phyloP scores from a whole-genome alignment of 2,329 filamentous ascomycete genomes.

The Conoideocrella luteorostrata region DNA sequence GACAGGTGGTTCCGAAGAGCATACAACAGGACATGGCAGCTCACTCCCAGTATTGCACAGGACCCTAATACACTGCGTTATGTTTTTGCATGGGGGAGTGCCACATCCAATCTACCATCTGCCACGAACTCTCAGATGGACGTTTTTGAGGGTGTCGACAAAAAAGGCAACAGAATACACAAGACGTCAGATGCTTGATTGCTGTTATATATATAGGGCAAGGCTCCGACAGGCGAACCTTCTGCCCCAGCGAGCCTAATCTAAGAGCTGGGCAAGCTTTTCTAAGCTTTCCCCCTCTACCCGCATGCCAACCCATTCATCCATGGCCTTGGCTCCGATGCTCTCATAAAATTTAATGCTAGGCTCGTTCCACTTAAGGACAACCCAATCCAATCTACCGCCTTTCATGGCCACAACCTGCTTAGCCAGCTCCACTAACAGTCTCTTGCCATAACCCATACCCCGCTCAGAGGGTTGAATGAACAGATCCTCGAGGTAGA shows the following conservation, averaged over 20 bases:
- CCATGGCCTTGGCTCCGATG: slow-evolving; percentile 60
- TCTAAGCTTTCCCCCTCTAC: slow-evolving; percentile 61
- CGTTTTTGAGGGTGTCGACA: slow-evolving; percentile 43
- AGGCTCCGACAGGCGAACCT: too few relatives aligned
- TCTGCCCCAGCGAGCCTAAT: too few relatives aligned
- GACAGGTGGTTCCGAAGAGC: slow-evolving; percentile 40
- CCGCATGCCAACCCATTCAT: slow-evolving; percentile 69
- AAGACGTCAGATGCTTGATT: slow-evolving; percentile 1
- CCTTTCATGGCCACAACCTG: slow-evolving; percentile 70
- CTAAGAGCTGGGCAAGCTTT: slow-evolving; percentile 47
- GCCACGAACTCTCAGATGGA: slow-evolving; percentile 28
- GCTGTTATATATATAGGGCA: too few relatives aligned
- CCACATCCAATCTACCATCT: slow-evolving; percentile 18
- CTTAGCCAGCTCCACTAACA: slow-evolving; percentile 71
- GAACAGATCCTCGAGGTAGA: slow-evolving; percentile 93
- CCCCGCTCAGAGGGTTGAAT: slow-evolving; percentile 65
- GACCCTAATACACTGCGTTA: slow-evolving; percentile 23
- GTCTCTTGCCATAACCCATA: slow-evolving; percentile 69
- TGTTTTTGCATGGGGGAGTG: slow-evolving; percentile 41
- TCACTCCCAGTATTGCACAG: slow-evolving; percentile 35
- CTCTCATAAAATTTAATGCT: slow-evolving; percentile 80
- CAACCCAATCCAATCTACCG: slow-evolving; percentile 79
- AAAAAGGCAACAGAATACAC: slow-evolving; percentile 16
- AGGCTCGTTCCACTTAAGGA: slow-evolving; percentile 88
- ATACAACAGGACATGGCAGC: slow-evolving; percentile 39